Base-by-base conservation (phyloP, 139 green algal genomes). In the Deuterostichococcus epilithicus region DNA sequence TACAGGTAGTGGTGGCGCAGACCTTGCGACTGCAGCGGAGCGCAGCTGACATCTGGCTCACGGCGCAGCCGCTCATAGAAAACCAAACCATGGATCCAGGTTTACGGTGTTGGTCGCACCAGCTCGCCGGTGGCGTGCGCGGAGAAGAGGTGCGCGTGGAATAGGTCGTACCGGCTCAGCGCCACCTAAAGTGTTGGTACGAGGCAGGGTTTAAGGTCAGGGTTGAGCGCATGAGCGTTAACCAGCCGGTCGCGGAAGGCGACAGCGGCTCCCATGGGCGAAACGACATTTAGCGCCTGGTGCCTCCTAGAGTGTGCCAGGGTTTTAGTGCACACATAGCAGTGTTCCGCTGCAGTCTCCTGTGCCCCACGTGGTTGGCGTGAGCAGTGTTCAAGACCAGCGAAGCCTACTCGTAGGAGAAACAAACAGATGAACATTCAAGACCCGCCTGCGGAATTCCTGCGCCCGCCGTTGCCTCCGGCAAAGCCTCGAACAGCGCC, bases 61-160 rank as follows among this genome's bases (percentile, higher is more conserved):
- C n/a, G n/a, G n/a, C n/a, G n/a, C n/a, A n/a, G n/a, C n/a, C n/a
- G n/a, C n/a, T n/a, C n/a, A n/a, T n/a, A n/a, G n/a, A n/a, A n/a
- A n/a, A n/a, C n/a, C n/a, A n/a, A n/a, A n/a, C n/a, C n/a, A n/a
- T n/a, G n/a, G n/a, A n/a, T n/a, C n/a, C n/a, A n/a, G n/a, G n/a
- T n/a, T n/a, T 52, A 13, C 10, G 42, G 42, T 13, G 13, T 23
- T 8, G 10, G 42, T 23, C 42, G 42, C 13, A 52, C 42, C 32
- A 83, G 6, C 30, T 68, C 25, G 23, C 39, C 32, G 42, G 65
- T 36, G 32, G n/a, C 36, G 25, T 67, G 52, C 20, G 60, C 71
- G 2, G 52, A 39, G 30, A 86, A 86, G 25, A 84, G 34, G 36
- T 86, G 82, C 5, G 74, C 78, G 70, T 86, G 82, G 66, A 84